These are phyloP conservation scores for Peltaster fructicola DNA, from an alignment of 2,329 filamentous ascomycete genomes.

Conservation along the genomic window DNA sequence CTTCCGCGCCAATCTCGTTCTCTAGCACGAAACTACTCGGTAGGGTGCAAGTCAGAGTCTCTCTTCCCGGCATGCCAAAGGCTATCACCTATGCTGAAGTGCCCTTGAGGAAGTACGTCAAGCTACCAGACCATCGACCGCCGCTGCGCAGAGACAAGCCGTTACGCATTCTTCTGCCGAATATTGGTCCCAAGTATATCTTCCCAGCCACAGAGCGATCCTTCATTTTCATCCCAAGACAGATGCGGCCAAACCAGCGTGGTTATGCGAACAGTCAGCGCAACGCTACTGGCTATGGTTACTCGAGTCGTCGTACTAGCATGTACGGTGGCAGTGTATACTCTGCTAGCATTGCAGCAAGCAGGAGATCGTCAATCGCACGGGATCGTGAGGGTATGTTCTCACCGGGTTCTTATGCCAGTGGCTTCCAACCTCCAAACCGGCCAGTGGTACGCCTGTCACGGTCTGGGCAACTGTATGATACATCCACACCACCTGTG, in stretches of 20 bases:
- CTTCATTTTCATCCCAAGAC: slow-evolving; percentile 94
- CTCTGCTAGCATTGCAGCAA: slow-evolving; percentile 73
- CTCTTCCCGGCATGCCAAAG: slow-evolving; percentile 52
- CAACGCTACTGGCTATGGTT: slow-evolving; percentile 47
- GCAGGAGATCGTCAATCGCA: slow-evolving; percentile 64
- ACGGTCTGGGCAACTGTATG: slow-evolving; percentile 33
- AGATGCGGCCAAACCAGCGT: slow-evolving; percentile 83
- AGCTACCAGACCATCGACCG: slow-evolving; percentile 83
- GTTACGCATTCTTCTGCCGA: slow-evolving; percentile 77
- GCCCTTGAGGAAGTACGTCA: slow-evolving; percentile 77
- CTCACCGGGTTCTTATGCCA: slow-evolving; percentile 61
- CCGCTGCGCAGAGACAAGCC: slow-evolving; percentile 91
- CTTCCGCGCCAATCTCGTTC: slow-evolving; percentile 2
- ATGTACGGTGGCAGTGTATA: slow-evolving; percentile 67
- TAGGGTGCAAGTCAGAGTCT: slow-evolving; percentile 70
- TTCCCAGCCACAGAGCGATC: slow-evolving; percentile 80
- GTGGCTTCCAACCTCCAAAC: slow-evolving; percentile 26
- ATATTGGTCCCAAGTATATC: slow-evolving; percentile 65
- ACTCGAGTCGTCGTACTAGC: slow-evolving; percentile 64
- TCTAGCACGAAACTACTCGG: slow-evolving; percentile 60
- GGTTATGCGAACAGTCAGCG: slow-evolving; percentile 50
- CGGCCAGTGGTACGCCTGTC: slow-evolving; percentile 76
- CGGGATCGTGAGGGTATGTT: slow-evolving; percentile 56
- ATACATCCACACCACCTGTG: slow-evolving; percentile 15
- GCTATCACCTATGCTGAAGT: slow-evolving; percentile 52